These are phyloP conservation scores for Cordyceps cicadae DNA, from an alignment of 2,329 filamentous ascomycete species.

Conservation along the genomic window DNA sequence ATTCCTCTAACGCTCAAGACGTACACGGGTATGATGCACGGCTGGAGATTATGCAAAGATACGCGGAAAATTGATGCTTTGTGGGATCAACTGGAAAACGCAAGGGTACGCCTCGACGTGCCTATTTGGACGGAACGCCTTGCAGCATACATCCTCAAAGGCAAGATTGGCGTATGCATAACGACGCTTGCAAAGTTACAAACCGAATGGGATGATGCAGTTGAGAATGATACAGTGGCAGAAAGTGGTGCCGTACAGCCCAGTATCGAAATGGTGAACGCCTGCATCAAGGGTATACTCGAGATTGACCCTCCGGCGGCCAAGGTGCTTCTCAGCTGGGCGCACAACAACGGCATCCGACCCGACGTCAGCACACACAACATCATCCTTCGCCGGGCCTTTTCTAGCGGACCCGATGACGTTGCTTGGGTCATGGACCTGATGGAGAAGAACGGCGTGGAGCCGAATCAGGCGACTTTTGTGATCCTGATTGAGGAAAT, in stretches of 20 bases:
- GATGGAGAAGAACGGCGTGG: slow-evolving; percentile 50
- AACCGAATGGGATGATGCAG: slow-evolving; percentile 43
- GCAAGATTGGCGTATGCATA: slow-evolving; percentile 48
- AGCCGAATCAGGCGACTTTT: slow-evolving; percentile 61
- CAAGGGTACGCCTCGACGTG: slow-evolving; percentile 53
- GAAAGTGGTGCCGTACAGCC: slow-evolving; percentile 45
- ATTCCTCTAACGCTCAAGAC: slow-evolving; percentile 54
- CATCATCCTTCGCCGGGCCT: slow-evolving; percentile 53
- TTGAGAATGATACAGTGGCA: slow-evolving; percentile 18
- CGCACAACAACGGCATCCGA: slow-evolving; percentile 43
- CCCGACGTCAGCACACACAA: slow-evolving; percentile 59
- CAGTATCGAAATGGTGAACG: slow-evolving; percentile 58
- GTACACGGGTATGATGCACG: slow-evolving; percentile 66
- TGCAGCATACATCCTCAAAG: slow-evolving; percentile 52
- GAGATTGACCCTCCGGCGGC: slow-evolving; percentile 41
- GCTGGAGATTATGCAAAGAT: slow-evolving; percentile 55
- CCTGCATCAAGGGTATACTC: slow-evolving; percentile 57
- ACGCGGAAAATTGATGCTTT: slow-evolving; percentile 52
- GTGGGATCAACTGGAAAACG: slow-evolving; percentile 55
- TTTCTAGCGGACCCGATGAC: slow-evolving; percentile 41
- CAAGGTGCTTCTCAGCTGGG: slow-evolving; percentile 50
- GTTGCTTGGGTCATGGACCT: slow-evolving; percentile 44
- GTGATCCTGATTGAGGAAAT: slow-evolving; percentile 61
- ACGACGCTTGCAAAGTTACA: slow-evolving; percentile 59
- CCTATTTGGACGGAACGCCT: slow-evolving; percentile 65